These are phyloP conservation scores for Aureobasidium sp. DNA, from an alignment of 2,329 filamentous ascomycete species.

Conservation along the genomic window DNA sequence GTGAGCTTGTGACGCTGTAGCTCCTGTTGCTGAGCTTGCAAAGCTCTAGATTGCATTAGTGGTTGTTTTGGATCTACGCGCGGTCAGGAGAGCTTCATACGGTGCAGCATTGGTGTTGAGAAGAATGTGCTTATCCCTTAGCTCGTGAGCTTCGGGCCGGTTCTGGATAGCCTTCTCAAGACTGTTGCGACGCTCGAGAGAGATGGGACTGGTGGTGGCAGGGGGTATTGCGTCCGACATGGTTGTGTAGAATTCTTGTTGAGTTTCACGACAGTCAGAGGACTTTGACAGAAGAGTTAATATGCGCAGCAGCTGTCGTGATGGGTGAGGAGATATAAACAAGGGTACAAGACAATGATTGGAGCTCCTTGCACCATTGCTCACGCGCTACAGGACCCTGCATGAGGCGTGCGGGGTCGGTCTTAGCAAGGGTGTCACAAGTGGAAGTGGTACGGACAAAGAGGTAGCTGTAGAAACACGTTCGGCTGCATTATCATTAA, in stretches of 20 bases:
- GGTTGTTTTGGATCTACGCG: too few species aligned
- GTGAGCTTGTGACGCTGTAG: constrained; percentile 56
- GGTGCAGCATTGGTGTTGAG: constrained; percentile 55
- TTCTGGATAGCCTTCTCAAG: constrained; percentile 40
- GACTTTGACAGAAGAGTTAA: background rate
- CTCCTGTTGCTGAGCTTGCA: constrained; percentile 54
- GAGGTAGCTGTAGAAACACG: background rate
- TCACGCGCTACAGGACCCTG: background rate
- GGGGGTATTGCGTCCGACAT: constrained; percentile 13
- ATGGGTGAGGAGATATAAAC: background rate
- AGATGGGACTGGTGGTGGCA: background rate
- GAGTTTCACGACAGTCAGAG: background rate
- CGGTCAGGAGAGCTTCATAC: constrained; percentile 25
- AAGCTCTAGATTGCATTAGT: constrained; percentile 26
- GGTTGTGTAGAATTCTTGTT: background rate
- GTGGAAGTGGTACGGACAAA: background rate
- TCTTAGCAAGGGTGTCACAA: background rate
- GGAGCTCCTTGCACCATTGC: background rate
- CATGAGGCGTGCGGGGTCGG: constrained; percentile 1
- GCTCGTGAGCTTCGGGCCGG: constrained; percentile 46
- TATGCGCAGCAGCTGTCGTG: background rate
- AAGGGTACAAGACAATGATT: background rate
- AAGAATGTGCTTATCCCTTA: constrained; percentile 61
- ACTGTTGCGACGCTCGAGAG: constrained; percentile 19
- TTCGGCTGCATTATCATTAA: constrained; percentile 11